These are phyloP conservation scores for Panus rudis DNA, from an alignment of 768 basidiomycete genomes.

Conservation along the genomic window DNA sequence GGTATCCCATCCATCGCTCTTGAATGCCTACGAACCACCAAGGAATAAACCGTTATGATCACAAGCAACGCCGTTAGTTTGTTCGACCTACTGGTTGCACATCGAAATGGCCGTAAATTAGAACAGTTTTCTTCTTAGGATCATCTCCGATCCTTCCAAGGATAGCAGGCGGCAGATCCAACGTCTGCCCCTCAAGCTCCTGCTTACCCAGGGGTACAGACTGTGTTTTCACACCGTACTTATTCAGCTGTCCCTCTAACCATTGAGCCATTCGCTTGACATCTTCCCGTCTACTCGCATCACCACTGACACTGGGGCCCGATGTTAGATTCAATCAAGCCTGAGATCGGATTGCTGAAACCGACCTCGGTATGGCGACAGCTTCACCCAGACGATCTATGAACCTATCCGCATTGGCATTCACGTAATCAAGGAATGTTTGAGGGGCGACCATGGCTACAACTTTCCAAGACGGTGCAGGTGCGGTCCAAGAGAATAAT, in stretches of 20 bases:
- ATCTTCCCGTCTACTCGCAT: conserved; percentile 62
- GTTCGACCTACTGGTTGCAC: conserved; percentile 71
- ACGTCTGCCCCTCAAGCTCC: conserved; percentile 57
- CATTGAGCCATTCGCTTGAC: conserved; percentile 84
- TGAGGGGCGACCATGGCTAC: conserved; percentile 27
- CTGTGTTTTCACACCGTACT: conserved; percentile 73
- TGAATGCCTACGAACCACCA: conserved; percentile 25
- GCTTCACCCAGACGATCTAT: conserved; percentile 75
- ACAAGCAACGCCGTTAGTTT: background rate
- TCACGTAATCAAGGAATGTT: conserved; percentile 45
- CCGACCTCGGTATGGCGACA: conserved; percentile 75
- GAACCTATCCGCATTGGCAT: conserved; percentile 63
- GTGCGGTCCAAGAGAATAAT: background rate
- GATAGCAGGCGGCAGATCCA: conserved; percentile 77
- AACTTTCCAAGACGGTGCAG: background rate
- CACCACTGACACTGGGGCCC: conserved; percentile 50
- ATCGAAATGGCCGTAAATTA: conserved; percentile 93
- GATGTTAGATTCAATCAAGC: conserved; percentile 9
- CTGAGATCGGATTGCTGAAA: background rate
- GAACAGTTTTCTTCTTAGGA: conserved; percentile 85
- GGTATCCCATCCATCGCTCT: conserved; percentile 78
- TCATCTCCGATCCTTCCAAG: conserved; percentile 79
- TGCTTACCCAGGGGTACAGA: conserved; percentile 76
- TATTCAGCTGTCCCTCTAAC: conserved; percentile 65
- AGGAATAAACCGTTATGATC: background rate